A percentile compares a stretch with the other conserved stretches of the same genome.
Evolutionary conservation across 2,329 filamentous ascomycete genomes (phyloP).

Genomic region (Phialophora chinensis): DNA sequence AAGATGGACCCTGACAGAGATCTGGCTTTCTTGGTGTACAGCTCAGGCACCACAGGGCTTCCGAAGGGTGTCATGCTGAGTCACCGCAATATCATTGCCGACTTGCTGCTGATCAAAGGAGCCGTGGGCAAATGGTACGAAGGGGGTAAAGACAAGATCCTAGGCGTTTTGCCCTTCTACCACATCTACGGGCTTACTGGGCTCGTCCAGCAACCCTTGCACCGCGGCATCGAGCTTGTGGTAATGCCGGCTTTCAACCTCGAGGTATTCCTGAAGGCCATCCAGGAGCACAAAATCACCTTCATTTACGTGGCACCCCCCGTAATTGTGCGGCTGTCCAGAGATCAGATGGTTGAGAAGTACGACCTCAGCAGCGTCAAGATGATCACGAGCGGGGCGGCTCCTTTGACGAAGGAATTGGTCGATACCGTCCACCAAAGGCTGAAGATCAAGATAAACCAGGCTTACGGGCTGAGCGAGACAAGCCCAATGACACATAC

Average conservation of each 20-base stretch:
- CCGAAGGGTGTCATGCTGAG: slow-evolving; percentile 91
- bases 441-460: slow-evolving; percentile 80
- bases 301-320: slow-evolving; percentile 85
- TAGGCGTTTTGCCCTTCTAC: slow-evolving; percentile 86
- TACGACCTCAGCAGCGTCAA: slow-evolving; percentile 81
- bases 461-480: slow-evolving; percentile 90
- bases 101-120: slow-evolving; percentile 64
- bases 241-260: slow-evolving; percentile 84
- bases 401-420: slow-evolving; percentile 80
- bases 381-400: slow-evolving; percentile 87
- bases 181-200: slow-evolving; percentile 86
- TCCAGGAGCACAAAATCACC: slow-evolving; percentile 77
- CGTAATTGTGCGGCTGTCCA: slow-evolving; percentile 78
- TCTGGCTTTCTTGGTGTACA: slow-evolving; percentile 84
- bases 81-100: slow-evolving; percentile 81
- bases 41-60: slow-evolving; percentile 85
- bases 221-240: slow-evolving; percentile 69
- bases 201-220: slow-evolving; percentile 72
- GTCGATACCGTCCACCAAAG: slow-evolving; percentile 76
- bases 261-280: slow-evolving; percentile 74
- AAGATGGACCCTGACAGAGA: slow-evolving; percentile 73
- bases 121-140: slow-evolving; percentile 57
- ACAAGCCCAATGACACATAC: slow-evolving; percentile 80
- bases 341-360: slow-evolving; percentile 75
- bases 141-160: slow-evolving; percentile 71